Percentiles rank a stretch among this genome's conserved stretches.
phyloP scores from a whole-genome alignment of 768 basidiomycete species.

The Leucocoprinus leucothites region DNA sequence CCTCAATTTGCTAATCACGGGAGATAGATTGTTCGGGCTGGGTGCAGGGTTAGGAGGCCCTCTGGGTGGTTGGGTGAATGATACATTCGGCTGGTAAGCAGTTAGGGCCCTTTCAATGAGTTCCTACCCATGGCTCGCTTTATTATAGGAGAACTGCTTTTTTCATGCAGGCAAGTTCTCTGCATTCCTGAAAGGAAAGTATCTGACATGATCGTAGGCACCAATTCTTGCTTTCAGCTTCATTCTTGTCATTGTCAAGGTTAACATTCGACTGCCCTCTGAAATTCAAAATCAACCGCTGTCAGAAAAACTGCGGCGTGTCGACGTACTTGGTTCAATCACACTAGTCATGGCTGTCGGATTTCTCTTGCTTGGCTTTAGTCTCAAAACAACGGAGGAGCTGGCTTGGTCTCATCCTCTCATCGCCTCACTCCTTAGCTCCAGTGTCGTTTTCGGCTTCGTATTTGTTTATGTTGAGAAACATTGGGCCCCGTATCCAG shows the following conservation, averaged over 20 bases:
- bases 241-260: constrained; percentile 68
- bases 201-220: constrained; percentile 41
- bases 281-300: constrained; percentile 57
- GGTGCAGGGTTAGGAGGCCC: constrained; percentile 82
- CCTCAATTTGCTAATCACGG: constrained; percentile 6
- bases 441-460: constrained; percentile 50
- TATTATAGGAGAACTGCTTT: constrained; percentile 76
- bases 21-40: constrained; percentile 70
- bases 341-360: constrained; percentile 74
- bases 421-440: constrained; percentile 62
- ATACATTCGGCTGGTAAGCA: constrained; percentile 79
- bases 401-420: constrained; percentile 72
- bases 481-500: constrained; percentile 74
- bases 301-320: constrained; percentile 66
- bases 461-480: constrained; percentile 80
- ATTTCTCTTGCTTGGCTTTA: constrained; percentile 71
- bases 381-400: constrained; percentile 75
- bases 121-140: constrained; percentile 11
- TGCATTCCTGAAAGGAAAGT: constrained; percentile 9
- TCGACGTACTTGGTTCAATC: constrained; percentile 82
- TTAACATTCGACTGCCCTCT: constrained; percentile 73
- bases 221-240: constrained; percentile 75
- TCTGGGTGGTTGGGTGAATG: constrained; percentile 82
- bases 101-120: constrained; percentile 8
- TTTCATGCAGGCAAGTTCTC: constrained; percentile 64